Conservation (phyloP, 225 moss, liverwort and hornwort genomes). For the Bryoerythrophyllum caledonicum region DNA sequence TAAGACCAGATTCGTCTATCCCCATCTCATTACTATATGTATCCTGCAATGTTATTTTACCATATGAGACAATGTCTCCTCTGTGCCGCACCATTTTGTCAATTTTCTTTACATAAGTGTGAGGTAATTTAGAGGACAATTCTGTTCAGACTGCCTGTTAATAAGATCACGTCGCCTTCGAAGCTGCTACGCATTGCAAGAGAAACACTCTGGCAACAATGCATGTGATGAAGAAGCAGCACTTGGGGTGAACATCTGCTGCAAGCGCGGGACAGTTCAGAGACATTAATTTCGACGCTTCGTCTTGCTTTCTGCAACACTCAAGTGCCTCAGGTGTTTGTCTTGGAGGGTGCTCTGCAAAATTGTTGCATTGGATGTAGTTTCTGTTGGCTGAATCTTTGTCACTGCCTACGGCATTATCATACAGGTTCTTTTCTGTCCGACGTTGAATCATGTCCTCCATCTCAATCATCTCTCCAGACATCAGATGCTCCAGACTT, state of each 20-base stretch:
- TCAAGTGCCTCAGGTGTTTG: not conserved
- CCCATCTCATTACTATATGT: slow-evolving; percentile 3
- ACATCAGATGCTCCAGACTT: no score
- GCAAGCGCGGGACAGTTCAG: slow-evolving; percentile 12
- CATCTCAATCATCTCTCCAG: slow-evolving; percentile 24
- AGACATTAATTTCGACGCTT: slow-evolving; percentile 7
- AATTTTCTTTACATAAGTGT: not conserved
- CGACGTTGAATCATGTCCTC: slow-evolving; percentile 9
- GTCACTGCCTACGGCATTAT: not conserved
- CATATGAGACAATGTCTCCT: not conserved
- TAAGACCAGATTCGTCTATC: not conserved
- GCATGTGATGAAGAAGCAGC: slow-evolving; percentile 53
- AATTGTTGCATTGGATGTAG: not conserved
- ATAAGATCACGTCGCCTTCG: slow-evolving; percentile 11
- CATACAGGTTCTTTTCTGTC: not conserved
- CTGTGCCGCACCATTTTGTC: not conserved
- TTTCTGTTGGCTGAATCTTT: slow-evolving; percentile 14
- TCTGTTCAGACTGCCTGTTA: not conserved
- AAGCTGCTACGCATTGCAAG: slow-evolving; percentile 46
- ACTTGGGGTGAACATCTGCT: slow-evolving; percentile 27
- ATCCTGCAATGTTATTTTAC: not conserved
- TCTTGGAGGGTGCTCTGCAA: not conserved
- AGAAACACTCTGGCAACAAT: slow-evolving; percentile 49
- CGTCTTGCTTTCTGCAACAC: slow-evolving; percentile 33
- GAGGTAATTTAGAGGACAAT: slow-evolving; percentile 4